Evolutionary conservation across 352 stramenopile genomes (phyloP).

Genomic region (Phytopythium helicoides): DNA sequence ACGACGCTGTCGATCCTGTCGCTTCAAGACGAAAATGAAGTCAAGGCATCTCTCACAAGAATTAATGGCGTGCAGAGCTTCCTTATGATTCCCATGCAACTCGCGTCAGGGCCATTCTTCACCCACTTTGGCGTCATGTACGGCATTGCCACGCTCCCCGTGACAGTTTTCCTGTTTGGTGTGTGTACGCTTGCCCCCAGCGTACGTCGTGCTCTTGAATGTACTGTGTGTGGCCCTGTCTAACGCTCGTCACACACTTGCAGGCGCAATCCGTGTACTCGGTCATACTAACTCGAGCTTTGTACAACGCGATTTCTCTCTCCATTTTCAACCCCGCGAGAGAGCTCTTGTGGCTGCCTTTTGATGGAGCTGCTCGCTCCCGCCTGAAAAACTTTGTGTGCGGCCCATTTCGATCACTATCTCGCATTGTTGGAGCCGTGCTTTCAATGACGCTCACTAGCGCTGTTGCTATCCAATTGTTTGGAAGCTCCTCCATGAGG

Average conservation of each 20-base stretch:
- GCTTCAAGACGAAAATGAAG: constrained; percentile 53
- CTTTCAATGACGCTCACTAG: constrained; percentile 71
- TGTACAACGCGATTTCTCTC: constrained; percentile 81
- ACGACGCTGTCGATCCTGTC: constrained; percentile 75
- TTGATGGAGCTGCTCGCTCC: constrained; percentile 64
- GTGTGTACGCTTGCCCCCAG: constrained; percentile 54
- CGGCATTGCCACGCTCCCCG: constrained; percentile 65
- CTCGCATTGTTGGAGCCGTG: constrained; percentile 69
- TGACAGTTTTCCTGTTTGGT: constrained; percentile 74
- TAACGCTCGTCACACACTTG: neutral
- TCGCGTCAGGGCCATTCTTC: constrained; percentile 77
- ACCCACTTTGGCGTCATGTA: constrained; percentile 87
- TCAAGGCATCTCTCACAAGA: constrained; percentile 69
- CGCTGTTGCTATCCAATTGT: constrained; percentile 30
- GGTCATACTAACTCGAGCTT: constrained; percentile 60
- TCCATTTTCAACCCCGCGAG: constrained; percentile 82
- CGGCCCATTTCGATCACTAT: constrained; percentile 77
- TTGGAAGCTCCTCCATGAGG: constrained; percentile 60
- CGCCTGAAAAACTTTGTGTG: constrained; percentile 81
- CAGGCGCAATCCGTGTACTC: constrained; percentile 38
- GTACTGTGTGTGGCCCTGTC: neutral
- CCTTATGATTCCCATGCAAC: constrained; percentile 85
- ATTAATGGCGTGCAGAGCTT: constrained; percentile 87
- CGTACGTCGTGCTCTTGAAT: constrained; percentile 19
- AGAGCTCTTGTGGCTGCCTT: constrained; percentile 85